A percentile compares a stretch with the other conserved stretches of the same genome.
These are phyloP conservation scores for Periconia digitata DNA, from an alignment of 2,329 filamentous ascomycete genomes.

Conservation along the genomic window DNA sequence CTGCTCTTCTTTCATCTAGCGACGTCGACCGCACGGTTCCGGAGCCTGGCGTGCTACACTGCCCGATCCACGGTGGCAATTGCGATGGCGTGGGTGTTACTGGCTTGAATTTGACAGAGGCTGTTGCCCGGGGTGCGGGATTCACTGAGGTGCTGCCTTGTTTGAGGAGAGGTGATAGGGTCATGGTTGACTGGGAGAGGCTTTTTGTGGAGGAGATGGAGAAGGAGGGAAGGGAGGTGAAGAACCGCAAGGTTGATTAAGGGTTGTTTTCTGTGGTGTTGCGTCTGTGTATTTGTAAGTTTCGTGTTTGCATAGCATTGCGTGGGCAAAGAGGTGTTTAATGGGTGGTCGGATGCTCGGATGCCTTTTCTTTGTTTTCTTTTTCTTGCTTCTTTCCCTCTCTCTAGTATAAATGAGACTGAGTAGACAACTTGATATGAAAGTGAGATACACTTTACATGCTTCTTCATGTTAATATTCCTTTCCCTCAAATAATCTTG, in stretches of 20 bases:
- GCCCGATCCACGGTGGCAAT: conserved; percentile 19
- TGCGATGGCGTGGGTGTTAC: conserved; percentile 20
- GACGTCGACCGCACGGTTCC: neutral
- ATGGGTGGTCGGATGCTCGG: no score
- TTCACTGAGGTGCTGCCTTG: conserved; percentile 23
- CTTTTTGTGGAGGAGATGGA: conserved; percentile 21
- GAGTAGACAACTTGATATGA: no score
- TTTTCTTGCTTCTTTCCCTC: no score
- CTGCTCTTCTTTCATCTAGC: neutral
- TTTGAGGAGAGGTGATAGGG: conserved; percentile 11
- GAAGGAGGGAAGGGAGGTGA: conserved; percentile 1
- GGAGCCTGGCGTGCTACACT: conserved; percentile 8
- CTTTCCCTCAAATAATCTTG: no score
- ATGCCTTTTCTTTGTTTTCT: no score
- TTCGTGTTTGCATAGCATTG: no score
- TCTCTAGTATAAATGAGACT: no score
- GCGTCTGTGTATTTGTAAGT: no score
- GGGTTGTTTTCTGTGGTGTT: no score
- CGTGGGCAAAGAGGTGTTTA: neutral
- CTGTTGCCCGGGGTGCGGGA: neutral
- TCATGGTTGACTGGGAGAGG: conserved; percentile 28
- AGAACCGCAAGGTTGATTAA: neutral
- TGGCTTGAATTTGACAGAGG: conserved; percentile 15
- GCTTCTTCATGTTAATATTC: no score
- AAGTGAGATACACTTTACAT: no score